These are phyloP conservation scores for Alternaria brassicicola DNA, from an alignment of 2,329 filamentous ascomycete species.

Conservation along the genomic window DNA sequence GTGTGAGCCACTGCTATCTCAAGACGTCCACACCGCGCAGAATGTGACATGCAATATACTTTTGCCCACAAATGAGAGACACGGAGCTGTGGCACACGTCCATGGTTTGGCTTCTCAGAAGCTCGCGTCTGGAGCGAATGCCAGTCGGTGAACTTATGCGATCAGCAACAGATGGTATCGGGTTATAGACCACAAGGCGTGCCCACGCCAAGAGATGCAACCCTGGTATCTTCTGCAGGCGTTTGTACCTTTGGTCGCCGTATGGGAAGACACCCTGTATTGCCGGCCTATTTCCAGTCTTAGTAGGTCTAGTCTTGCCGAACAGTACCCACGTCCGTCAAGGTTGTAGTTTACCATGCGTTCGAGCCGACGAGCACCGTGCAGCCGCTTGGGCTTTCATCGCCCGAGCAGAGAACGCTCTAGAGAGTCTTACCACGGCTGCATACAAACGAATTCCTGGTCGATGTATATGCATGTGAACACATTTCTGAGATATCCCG, in stretches of 20 bases:
- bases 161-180: neutral
- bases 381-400: constrained; percentile 18
- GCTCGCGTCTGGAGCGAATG: neutral
- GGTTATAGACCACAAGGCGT: neutral
- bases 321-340: constrained; percentile 1
- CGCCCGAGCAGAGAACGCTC: constrained; percentile 9
- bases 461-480: constrained; percentile 18
- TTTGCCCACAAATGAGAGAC: neutral
- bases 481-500: constrained; percentile 5
- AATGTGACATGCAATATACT: neutral
- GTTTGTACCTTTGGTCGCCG: neutral
- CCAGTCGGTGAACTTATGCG: neutral
- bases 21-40: neutral
- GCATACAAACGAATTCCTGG: constrained; percentile 22
- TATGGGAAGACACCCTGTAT: neutral
- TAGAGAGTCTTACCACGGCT: constrained; percentile 7
- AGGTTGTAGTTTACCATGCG: neutral
- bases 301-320: neutral
- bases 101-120: neutral
- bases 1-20: neutral
- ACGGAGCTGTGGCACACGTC: neutral
- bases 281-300: neutral
- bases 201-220: neutral
- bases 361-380: neutral
- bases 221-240: constrained; percentile 1